A percentile compares a stretch with the other conserved stretches of the same genome.
phyloP scores from a whole-genome alignment of 345 rosid species.

The Orychophragmus violaceus region DNA sequence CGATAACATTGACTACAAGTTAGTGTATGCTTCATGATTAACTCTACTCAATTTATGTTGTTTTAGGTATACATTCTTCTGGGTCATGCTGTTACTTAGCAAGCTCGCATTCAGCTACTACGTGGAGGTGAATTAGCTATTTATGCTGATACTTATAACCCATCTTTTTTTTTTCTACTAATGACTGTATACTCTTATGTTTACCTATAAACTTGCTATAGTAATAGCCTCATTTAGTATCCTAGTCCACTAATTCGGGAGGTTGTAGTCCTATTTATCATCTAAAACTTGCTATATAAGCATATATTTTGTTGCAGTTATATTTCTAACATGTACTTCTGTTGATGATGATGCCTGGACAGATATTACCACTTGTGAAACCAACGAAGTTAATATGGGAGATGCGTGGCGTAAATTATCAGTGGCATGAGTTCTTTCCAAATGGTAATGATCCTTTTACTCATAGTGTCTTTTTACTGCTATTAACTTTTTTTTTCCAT shows the following conservation, averaged over 20 bases:
- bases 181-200: neutral
- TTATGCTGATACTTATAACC: conserved; percentile 9
- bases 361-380: conserved; percentile 81
- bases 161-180: conserved; percentile 11
- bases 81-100: conserved; percentile 86
- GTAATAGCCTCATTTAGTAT: conserved; percentile 11
- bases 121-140: conserved; percentile 62
- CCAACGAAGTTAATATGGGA: conserved; percentile 80
- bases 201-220: too few relatives aligned
- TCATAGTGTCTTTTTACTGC: neutral
- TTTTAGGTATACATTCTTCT: conserved; percentile 84
- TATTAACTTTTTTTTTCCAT: neutral
- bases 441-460: conserved; percentile 39
- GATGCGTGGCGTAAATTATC: conserved; percentile 48
- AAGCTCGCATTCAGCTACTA: conserved; percentile 98
- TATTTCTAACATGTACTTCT: conserved; percentile 10
- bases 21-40: conserved; percentile 13
- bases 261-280: conserved; percentile 5
- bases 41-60: conserved; percentile 11
- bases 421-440: conserved; percentile 93
- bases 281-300: neutral
- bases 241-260: neutral
- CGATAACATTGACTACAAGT: neutral
- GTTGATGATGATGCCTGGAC: conserved; percentile 21
- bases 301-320: neutral